These are phyloP conservation scores for Crotalaria pallida DNA, from an alignment of 306 rosid species.

Conservation along the genomic window DNA sequence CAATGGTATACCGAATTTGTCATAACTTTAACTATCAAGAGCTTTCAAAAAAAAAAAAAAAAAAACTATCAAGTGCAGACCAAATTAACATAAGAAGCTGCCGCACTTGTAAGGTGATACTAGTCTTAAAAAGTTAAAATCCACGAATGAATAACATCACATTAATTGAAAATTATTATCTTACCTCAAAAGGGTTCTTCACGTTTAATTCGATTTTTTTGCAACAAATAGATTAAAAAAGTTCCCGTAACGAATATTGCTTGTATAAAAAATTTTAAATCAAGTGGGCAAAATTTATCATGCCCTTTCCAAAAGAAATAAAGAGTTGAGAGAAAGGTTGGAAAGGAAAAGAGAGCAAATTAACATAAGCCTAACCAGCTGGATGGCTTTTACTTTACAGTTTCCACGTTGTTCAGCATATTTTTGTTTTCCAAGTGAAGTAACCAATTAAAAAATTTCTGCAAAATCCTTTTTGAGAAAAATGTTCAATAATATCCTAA, in stretches of 20 bases:
- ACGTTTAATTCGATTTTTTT: not conserved
- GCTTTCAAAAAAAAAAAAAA: no score
- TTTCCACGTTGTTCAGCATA: conserved; percentile 16
- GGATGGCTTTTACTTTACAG: conserved; percentile 29
- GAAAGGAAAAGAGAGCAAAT: not conserved
- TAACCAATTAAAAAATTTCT: conserved; percentile 18
- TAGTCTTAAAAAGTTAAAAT: not conserved
- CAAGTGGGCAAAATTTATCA: conserved; percentile 11
- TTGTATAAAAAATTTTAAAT: not conserved
- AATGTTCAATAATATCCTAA: not conserved
- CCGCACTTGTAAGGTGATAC: not conserved
- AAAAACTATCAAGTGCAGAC: no score
- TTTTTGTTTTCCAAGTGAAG: conserved; percentile 29
- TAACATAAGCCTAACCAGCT: conserved; percentile 24
- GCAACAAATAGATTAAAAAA: not conserved
- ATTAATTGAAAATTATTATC: not conserved
- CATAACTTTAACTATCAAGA: no score
- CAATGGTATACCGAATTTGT: no score
- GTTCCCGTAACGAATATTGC: not conserved
- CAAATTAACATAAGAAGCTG: no score
- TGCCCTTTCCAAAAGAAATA: not conserved
- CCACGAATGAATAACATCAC: not conserved
- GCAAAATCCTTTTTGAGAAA: conserved; percentile 1
- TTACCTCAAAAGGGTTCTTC: not conserved
- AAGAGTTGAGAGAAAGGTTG: not conserved